Conservation (phyloP, 2,329 filamentous ascomycete genomes). For the Fusarium sp. region DNA sequence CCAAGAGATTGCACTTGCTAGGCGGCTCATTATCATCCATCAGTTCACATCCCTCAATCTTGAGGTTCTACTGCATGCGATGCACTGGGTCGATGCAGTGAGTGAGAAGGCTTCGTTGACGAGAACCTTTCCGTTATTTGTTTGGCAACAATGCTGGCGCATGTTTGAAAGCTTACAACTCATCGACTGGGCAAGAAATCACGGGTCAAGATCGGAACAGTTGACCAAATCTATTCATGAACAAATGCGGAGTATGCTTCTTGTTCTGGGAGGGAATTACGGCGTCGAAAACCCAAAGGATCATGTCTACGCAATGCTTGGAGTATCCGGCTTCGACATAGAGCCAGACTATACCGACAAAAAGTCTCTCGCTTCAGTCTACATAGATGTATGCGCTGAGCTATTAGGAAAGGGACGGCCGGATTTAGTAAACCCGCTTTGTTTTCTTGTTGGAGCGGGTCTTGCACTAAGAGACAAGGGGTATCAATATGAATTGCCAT, state of each 20-base stretch:
- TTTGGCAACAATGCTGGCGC: neutral
- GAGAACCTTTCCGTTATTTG: neutral
- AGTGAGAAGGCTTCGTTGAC: neutral
- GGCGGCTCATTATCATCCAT: neutral
- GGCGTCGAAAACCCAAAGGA: neutral
- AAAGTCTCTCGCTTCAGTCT: conserved; percentile 10
- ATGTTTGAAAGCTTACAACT: neutral
- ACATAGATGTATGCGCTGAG: neutral
- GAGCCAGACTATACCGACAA: conserved; percentile 9
- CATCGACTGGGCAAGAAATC: neutral
- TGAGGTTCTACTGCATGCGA: neutral
- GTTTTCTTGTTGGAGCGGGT: conserved; percentile 1
- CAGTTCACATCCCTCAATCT: neutral
- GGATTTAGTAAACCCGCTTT: no score
- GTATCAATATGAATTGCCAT: neutral
- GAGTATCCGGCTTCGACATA: neutral
- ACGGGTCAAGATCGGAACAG: fast-evolving
- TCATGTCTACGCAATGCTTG: conserved; percentile 12
- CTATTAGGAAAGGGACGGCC: neutral
- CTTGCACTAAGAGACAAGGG: fast-evolving
- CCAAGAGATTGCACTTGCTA: conserved; percentile 9
- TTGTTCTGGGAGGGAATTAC: neutral
- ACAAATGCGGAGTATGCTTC: fast-evolving
- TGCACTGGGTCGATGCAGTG: neutral
- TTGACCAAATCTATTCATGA: neutral